These are phyloP conservation scores for Penicillium ucsense DNA, from an alignment of 495 filamentous ascomycete genomes.

Conservation along the genomic window DNA sequence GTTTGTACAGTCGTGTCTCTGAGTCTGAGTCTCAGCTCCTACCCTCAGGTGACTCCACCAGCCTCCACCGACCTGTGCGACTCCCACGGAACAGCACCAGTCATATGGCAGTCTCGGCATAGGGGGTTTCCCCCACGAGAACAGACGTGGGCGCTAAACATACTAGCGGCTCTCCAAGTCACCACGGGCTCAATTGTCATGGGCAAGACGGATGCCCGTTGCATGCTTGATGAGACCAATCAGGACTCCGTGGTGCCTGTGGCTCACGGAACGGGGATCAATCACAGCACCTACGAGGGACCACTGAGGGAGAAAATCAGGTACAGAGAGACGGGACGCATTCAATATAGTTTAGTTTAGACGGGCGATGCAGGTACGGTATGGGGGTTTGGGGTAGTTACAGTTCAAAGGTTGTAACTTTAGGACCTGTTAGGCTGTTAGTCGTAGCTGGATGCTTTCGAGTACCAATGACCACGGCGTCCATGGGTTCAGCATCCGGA, in stretches of 20 bases:
- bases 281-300: not conserved
- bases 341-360: not conserved
- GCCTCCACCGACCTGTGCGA: not conserved
- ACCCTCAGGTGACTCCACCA: not conserved
- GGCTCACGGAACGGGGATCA: not conserved
- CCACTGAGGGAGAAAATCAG: not conserved
- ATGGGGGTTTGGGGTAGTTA: too few relatives aligned
- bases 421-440: too few relatives aligned
- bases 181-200: conserved; percentile 5
- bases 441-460: too few relatives aligned
- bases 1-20: not conserved
- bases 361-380: not conserved
- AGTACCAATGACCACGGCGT: conserved; percentile 2
- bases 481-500: too few relatives aligned
- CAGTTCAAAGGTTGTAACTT: too few relatives aligned
- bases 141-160: conserved; percentile 4
- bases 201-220: conserved; percentile 5
- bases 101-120: not conserved
- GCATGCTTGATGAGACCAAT: conserved; percentile 8
- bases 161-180: conserved; percentile 11
- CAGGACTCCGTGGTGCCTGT: not conserved
- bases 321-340: not conserved
- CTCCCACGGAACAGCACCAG: not conserved
- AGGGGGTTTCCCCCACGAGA: conserved; percentile 1
- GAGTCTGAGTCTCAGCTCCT: too few relatives aligned